Evolutionary conservation across 805 yeast species (phyloP).

Genomic region (Brettanomyces custersianus): DNA sequence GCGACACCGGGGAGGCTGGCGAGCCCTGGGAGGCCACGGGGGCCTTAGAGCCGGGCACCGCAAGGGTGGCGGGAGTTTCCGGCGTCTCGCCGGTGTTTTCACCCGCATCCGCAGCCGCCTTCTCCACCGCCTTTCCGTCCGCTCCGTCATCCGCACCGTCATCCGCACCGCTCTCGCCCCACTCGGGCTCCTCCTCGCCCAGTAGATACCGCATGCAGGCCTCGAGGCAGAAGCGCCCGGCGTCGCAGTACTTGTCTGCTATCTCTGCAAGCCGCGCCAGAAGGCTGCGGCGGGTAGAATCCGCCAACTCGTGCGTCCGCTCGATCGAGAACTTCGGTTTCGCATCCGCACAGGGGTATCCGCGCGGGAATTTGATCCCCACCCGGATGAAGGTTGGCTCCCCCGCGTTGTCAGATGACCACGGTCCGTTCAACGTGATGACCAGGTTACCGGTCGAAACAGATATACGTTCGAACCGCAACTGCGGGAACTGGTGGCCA

Average conservation of each 20-base stretch:
- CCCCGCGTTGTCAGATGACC: conserved; percentile 40
- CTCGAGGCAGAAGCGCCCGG: conserved; percentile 66
- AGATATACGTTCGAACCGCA: conserved; percentile 78
- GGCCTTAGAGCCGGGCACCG: neutral
- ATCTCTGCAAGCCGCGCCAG: conserved; percentile 44
- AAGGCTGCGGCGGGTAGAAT: conserved; percentile 42
- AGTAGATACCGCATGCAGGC: conserved; percentile 65
- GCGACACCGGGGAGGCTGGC: neutral
- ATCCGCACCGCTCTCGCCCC: conserved; percentile 23
- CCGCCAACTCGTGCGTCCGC: conserved; percentile 62
- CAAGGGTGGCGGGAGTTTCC: neutral
- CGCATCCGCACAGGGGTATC: conserved; percentile 51
- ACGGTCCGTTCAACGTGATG: conserved; percentile 74
- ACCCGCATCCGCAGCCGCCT: conserved; percentile 14
- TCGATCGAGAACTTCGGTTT: conserved; percentile 59
- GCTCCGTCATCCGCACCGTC: conserved; percentile 12
- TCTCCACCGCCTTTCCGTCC: conserved; percentile 19
- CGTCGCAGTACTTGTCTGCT: conserved; percentile 43
- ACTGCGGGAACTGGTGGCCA: conserved; percentile 82
- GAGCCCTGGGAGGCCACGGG: neutral
- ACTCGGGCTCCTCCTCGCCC: conserved; percentile 65
- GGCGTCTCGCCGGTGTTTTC: neutral
- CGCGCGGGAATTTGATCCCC: conserved; percentile 58
- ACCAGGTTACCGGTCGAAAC: conserved; percentile 78
- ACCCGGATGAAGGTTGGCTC: conserved; percentile 58